These are phyloP conservation scores for Amaranthus cruentus DNA, from an alignment of 148 eudicot genomes.

Conservation along the genomic window DNA sequence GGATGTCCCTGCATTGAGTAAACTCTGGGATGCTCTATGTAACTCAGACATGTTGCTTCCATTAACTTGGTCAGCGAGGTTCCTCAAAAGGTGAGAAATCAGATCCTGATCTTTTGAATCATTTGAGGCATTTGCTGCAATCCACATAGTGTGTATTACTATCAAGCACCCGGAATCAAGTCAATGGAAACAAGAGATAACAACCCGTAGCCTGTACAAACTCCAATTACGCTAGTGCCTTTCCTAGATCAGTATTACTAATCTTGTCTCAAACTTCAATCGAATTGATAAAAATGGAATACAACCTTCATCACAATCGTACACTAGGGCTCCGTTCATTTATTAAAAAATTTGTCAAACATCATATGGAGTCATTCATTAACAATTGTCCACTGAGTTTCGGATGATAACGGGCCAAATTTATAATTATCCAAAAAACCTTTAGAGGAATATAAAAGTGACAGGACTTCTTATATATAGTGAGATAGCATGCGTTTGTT, in stretches of 20 bases:
- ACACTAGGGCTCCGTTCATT: neutral
- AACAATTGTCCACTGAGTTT: neutral
- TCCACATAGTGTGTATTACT: constrained; percentile 5
- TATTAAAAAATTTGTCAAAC: neutral
- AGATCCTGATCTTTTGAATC: constrained; percentile 74
- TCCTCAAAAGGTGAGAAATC: constrained; percentile 70
- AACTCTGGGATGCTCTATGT: constrained; percentile 45
- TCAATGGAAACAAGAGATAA: constrained; percentile 1
- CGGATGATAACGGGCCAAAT: neutral
- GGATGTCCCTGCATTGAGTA: constrained; percentile 46
- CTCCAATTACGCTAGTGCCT: neutral
- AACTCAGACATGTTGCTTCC: constrained; percentile 42
- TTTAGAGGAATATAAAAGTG: neutral
- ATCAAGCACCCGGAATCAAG: neutral
- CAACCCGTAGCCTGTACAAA: neutral
- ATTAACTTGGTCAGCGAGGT: constrained; percentile 51
- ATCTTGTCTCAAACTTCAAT: neutral
- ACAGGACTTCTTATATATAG: neutral
- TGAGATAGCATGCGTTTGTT: neutral
- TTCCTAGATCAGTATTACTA: neutral
- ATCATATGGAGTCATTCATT: neutral
- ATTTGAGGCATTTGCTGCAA: constrained; percentile 68
- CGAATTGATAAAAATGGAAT: neutral
- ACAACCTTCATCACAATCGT: neutral
- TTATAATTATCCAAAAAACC: neutral